phyloP scores from a whole-genome alignment of 2,329 filamentous ascomycete genomes.

The Alternaria postmessia region DNA sequence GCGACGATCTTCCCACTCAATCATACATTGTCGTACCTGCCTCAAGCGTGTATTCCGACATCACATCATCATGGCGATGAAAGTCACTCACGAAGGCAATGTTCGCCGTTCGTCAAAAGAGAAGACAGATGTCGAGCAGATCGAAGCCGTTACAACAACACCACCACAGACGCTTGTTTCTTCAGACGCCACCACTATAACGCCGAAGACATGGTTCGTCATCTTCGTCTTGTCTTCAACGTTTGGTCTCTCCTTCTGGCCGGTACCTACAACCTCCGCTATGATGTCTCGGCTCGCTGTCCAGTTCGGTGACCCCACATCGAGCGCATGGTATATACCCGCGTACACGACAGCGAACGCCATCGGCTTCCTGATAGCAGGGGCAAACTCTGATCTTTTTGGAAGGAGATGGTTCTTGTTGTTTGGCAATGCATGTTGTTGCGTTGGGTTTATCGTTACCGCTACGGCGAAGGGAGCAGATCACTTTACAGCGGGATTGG shows the following conservation, averaged over 20 bases:
- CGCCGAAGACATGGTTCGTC: slow-evolving; percentile 39
- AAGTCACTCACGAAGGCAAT: too few species aligned
- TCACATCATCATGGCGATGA: too few species aligned
- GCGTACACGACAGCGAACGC: slow-evolving; percentile 35
- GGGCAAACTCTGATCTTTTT: slow-evolving; percentile 59
- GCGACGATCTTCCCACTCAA: too few species aligned
- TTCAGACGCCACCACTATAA: slow-evolving; percentile 28
- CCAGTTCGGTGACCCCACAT: slow-evolving; percentile 18
- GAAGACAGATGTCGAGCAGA: background rate
- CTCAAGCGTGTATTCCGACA: too few species aligned
- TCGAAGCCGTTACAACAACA: background rate
- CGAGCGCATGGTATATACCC: slow-evolving; percentile 32
- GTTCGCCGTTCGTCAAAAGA: background rate
- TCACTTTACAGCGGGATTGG: slow-evolving; percentile 53
- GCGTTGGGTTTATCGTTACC: slow-evolving; percentile 46
- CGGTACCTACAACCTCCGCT: slow-evolving; percentile 38
- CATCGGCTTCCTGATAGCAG: slow-evolving; percentile 36
- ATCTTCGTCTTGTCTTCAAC: slow-evolving; percentile 39
- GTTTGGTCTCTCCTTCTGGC: slow-evolving; percentile 41
- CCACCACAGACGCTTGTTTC: background rate
- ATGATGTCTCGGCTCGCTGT: slow-evolving; percentile 28
- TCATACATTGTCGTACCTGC: too few species aligned
- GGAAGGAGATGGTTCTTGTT: slow-evolving; percentile 59
- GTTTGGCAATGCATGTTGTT: slow-evolving; percentile 53
- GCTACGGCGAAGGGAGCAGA: slow-evolving; percentile 45